These are phyloP conservation scores for Tulasnella sp. DNA, from an alignment of 768 basidiomycete genomes.

Conservation along the genomic window DNA sequence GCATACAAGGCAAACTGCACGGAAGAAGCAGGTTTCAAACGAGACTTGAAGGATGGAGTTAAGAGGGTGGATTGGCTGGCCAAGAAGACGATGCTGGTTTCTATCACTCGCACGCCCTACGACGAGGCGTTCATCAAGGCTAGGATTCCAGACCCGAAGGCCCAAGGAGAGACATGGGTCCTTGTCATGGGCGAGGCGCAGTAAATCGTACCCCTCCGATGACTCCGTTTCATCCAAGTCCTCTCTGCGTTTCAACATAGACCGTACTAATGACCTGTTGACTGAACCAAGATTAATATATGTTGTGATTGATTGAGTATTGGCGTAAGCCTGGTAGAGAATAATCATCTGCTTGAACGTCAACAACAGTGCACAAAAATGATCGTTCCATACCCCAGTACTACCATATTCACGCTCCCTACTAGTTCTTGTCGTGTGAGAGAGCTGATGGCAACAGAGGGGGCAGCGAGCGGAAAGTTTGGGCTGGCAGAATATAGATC, in stretches of 20 bases:
- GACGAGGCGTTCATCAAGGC: conserved; percentile 17
- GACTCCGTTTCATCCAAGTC: not conserved
- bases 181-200: not conserved
- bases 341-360: too few species aligned
- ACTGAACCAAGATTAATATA: not conserved
- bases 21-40: not conserved
- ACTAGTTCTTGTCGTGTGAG: too few species aligned
- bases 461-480: too few species aligned
- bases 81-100: conserved; percentile 17
- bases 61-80: conserved; percentile 18
- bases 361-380: too few species aligned
- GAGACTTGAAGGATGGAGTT: conserved; percentile 14
- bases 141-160: conserved; percentile 9
- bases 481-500: too few species aligned
- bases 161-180: conserved; percentile 16
- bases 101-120: not conserved
- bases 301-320: not conserved
- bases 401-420: too few species aligned
- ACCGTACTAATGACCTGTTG: not conserved
- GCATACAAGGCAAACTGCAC: conserved; percentile 10
- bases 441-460: too few species aligned
- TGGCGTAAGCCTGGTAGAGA: too few species aligned
- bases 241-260: not conserved
- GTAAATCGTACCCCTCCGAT: not conserved
- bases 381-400: too few species aligned